phyloP scores from a whole-genome alignment of 495 filamentous ascomycete species.

The Schizothecium vesticola region DNA sequence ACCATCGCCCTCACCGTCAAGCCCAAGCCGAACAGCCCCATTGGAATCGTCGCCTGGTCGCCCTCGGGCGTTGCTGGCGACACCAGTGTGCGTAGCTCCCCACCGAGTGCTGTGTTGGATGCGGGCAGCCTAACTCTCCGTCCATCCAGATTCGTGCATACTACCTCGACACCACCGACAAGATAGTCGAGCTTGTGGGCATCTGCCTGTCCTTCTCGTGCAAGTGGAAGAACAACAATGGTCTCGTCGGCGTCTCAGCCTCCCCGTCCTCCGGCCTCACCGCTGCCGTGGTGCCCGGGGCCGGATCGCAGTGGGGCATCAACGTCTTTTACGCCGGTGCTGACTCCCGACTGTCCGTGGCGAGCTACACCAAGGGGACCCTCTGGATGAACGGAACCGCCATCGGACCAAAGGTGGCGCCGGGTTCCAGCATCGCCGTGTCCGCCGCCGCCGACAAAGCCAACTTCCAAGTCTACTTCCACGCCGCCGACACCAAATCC shows the following conservation, averaged over 20 bases:
- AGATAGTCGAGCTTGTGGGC: neutral
- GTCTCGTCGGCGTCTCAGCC: neutral
- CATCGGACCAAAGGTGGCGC: neutral
- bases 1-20: neutral
- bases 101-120: neutral
- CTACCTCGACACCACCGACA: slow-evolving; percentile 2
- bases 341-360: neutral
- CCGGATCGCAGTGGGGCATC: neutral
- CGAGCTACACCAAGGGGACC: neutral
- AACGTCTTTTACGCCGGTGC: neutral
- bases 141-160: neutral
- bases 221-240: neutral
- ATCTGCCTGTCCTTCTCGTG: neutral
- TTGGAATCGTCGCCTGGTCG: neutral
- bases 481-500: neutral
- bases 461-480: neutral
- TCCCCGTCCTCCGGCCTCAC: neutral
- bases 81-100: neutral
- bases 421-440: neutral
- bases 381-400: neutral
- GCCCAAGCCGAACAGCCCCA: neutral
- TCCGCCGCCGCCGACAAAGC: neutral
- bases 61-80: neutral
- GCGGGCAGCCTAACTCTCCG: neutral
- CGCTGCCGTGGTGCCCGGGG: neutral